phyloP scores from a whole-genome alignment of 352 stramenopile species.

The Aphanomyces cochlioides region DNA sequence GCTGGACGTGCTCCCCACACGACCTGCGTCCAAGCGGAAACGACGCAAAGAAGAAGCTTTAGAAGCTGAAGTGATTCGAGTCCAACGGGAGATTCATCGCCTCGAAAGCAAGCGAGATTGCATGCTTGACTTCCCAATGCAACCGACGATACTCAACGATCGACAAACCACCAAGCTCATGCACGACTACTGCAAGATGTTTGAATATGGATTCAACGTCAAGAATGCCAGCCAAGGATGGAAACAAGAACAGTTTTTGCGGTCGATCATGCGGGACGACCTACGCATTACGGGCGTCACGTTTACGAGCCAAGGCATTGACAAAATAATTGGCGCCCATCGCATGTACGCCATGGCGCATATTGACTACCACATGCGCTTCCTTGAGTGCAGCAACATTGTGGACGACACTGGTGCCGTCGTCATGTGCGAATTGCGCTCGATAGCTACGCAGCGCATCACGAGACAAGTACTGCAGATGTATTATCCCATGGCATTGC shows the following conservation, averaged over 20 bases:
- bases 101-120: conserved; percentile 28
- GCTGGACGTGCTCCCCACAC: too few species aligned
- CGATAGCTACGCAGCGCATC: conserved; percentile 44
- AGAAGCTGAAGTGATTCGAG: not conserved
- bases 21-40: too few species aligned
- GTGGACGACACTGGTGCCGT: conserved; percentile 20
- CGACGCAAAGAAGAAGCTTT: conserved; percentile 9
- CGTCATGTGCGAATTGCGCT: conserved; percentile 41
- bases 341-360: conserved; percentile 45
- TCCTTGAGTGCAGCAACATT: conserved; percentile 35
- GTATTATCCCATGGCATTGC: conserved; percentile 20
- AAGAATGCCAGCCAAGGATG: conserved; percentile 6
- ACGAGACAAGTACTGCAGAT: conserved; percentile 38
- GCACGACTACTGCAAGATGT: conserved; percentile 56
- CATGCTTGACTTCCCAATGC: not conserved
- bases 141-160: conserved; percentile 18
- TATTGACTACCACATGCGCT: conserved; percentile 40
- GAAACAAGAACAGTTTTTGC: conserved; percentile 37
- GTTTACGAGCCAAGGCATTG: conserved; percentile 31
- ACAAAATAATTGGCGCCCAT: conserved; percentile 53
- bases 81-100: conserved; percentile 22
- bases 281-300: conserved; percentile 42
- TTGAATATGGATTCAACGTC: conserved; percentile 47
- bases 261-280: conserved; percentile 46
- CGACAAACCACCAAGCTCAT: conserved; percentile 37